phyloP scores from a whole-genome alignment of 805 yeast genomes.

The Jamesozyma piceae region DNA sequence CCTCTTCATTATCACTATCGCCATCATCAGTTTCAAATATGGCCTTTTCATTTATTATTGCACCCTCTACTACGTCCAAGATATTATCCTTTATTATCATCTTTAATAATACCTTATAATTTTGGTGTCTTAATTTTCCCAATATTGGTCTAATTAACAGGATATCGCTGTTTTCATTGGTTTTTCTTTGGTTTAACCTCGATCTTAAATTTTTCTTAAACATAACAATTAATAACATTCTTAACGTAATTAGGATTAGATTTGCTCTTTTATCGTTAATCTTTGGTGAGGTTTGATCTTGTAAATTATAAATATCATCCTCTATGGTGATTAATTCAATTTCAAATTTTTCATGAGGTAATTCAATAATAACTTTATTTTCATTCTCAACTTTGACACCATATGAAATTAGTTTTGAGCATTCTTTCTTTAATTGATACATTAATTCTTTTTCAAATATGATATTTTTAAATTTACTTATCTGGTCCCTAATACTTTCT shows the following conservation, averaged over 20 bases:
- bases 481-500: conserved; percentile 40
- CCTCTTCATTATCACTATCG: neutral
- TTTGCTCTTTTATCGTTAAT: conserved; percentile 33
- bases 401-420: conserved; percentile 55
- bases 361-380: conserved; percentile 55
- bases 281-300: conserved; percentile 36
- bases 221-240: conserved; percentile 31
- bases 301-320: conserved; percentile 21
- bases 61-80: conserved; percentile 15
- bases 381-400: conserved; percentile 57
- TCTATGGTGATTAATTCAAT: conserved; percentile 39
- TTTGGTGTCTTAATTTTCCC: conserved; percentile 28
- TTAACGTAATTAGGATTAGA: conserved; percentile 26
- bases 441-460: conserved; percentile 87
- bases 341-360: conserved; percentile 59
- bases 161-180: conserved; percentile 6
- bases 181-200: conserved; percentile 11
- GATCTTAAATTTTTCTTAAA: conserved; percentile 32
- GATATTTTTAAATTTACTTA: conserved; percentile 59
- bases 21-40: neutral
- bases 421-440: conserved; percentile 68
- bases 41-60: conserved; percentile 4
- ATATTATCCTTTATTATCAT: conserved; percentile 22
- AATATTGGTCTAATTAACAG: conserved; percentile 26
- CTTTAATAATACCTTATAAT: conserved; percentile 21